Base-by-base conservation (phyloP, 2,329 filamentous ascomycete species). In the Aaosphaeria pasadenensis region DNA sequence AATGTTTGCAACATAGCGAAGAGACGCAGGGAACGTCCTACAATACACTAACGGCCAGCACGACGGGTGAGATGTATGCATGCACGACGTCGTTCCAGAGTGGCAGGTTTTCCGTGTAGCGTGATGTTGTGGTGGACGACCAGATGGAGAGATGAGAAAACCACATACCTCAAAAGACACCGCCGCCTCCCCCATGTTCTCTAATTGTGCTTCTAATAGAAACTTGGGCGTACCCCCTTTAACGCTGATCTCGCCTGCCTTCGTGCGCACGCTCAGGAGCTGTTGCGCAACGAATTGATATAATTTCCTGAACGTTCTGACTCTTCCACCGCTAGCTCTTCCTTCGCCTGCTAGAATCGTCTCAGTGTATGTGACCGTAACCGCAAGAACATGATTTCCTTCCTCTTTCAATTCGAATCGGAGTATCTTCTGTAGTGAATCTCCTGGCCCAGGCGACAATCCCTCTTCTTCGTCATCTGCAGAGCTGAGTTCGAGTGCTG, bases 221-320 rank as follows among this genome's bases (percentile, higher is more conserved):
- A 89, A 96, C 47, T 71, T 69, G 39, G 72, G 59, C 39, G 71
- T 58, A 35, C 67, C 70, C 17, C 74, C 72, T 44, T 67, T 72
- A 7, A 72, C 59, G 39, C 78, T 64, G 47, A 89, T 64, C 44
- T 84, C 79, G 4, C 88, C 88, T 3, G 90, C 83, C 69, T 97
- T 99, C 1, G 92, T 96, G 54, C 92, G 80, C 50, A 99, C 92
- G 54, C 91, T 89, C 57, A 99, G 76, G 51, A 91, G 88, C 36
- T 89, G 84, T 74, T 95, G 92, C 65, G 91, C 94, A 47, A 95
- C 86, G 66, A 99, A 99, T 70, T 97, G 94, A 70, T 97, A 99
- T 51, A 99, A 75, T 74, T 97, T 97, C 56, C 92, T 79, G 66
- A 97, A 97, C 7, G 90, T 95, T 50, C 94, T 79, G 35, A 88